Evolutionary conservation across 2,329 filamentous ascomycete species (phyloP).

Genomic region (Apiospora rasikravindrae): DNA sequence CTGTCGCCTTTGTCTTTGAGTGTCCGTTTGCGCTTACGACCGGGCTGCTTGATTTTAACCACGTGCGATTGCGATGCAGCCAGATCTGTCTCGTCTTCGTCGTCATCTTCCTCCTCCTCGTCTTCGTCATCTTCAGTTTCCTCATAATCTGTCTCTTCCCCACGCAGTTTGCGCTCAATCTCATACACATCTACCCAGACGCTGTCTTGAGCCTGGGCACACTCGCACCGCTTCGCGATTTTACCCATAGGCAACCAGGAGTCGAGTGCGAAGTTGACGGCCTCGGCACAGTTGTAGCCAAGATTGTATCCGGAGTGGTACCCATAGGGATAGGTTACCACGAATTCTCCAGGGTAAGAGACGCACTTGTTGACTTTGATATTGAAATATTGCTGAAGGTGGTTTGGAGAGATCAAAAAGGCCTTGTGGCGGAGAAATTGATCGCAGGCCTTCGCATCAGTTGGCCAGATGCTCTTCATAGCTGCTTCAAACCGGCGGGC

Average conservation of each 20-base stretch:
- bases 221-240: constrained; percentile 96
- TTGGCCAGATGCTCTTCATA: constrained; percentile 95
- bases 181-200: constrained; percentile 98
- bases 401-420: constrained; percentile 90
- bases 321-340: constrained; percentile 97
- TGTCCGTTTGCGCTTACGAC: constrained; percentile 72
- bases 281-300: constrained; percentile 98
- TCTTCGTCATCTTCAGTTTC: constrained; percentile 77
- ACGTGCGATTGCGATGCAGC: constrained; percentile 78
- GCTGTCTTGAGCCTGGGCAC: constrained; percentile 91
- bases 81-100: constrained; percentile 66
- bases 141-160: constrained; percentile 85
- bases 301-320: constrained; percentile 98
- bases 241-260: constrained; percentile 95
- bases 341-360: constrained; percentile 95
- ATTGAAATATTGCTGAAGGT: constrained; percentile 84
- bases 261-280: constrained; percentile 96
- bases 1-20: constrained; percentile 50
- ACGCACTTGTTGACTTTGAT: constrained; percentile 97
- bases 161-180: constrained; percentile 90
- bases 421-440: constrained; percentile 98
- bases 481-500: constrained; percentile 90
- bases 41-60: constrained; percentile 64
- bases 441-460: constrained; percentile 91
- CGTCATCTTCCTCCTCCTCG: constrained; percentile 66